phyloP scores from a whole-genome alignment of 768 basidiomycete genomes.

The Amanita polypyramis region DNA sequence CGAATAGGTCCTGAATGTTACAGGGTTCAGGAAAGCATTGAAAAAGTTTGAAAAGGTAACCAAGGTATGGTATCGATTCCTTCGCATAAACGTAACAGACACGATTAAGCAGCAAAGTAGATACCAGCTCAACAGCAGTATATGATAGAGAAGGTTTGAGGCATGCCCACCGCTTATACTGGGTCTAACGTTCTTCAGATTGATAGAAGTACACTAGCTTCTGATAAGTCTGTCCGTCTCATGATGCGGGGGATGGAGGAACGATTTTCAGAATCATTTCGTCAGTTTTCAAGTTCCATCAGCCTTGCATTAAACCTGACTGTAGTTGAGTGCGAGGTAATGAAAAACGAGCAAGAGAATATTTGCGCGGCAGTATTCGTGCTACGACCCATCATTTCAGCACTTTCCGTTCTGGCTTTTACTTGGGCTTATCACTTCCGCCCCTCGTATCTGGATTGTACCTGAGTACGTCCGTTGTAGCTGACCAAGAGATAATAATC shows the following conservation, averaged over 20 bases:
- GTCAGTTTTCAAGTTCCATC: constrained; percentile 29
- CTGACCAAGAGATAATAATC: not conserved
- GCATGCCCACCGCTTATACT: not conserved
- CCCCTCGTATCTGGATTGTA: constrained; percentile 55
- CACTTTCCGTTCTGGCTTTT: constrained; percentile 65
- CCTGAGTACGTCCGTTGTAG: constrained; percentile 30
- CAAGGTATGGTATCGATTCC: constrained; percentile 28
- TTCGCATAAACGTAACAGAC: not conserved
- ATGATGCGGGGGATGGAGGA: constrained; percentile 74
- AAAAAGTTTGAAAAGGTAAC: constrained; percentile 83
- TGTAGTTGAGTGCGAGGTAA: constrained; percentile 47
- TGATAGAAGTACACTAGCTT: constrained; percentile 56
- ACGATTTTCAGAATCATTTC: constrained; percentile 66
- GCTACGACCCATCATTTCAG: constrained; percentile 58
- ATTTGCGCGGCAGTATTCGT: constrained; percentile 44
- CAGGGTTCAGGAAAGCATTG: constrained; percentile 79
- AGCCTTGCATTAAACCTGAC: not conserved
- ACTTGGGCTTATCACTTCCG: constrained; percentile 63
- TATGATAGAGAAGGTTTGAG: constrained; percentile 62
- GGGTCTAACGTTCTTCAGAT: constrained; percentile 30
- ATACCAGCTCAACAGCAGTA: constrained; percentile 67
- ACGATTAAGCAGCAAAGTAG: constrained; percentile 21
- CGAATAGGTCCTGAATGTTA: constrained; percentile 68
- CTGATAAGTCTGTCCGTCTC: constrained; percentile 43
- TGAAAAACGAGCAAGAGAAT: constrained; percentile 61